These are phyloP conservation scores for Neocallimastix lanati DNA, from an alignment of 192 early-diverging fungal species.

Conservation along the genomic window DNA sequence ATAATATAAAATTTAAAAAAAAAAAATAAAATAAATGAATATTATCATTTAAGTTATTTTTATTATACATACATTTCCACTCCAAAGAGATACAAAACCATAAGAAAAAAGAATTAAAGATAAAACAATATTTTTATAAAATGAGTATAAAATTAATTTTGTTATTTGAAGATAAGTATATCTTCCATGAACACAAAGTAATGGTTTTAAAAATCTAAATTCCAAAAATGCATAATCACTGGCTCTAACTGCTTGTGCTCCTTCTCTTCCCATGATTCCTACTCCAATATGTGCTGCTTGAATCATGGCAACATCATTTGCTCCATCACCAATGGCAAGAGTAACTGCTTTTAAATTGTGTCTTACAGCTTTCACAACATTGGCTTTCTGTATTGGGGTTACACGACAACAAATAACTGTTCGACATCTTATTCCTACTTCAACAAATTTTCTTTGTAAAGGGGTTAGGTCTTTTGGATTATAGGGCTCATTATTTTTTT, in stretches of 20 bases:
- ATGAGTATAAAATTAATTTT: slow-evolving; percentile 21
- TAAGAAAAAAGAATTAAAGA: slow-evolving; percentile 26
- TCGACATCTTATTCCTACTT: neutral
- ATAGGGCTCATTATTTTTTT: neutral
- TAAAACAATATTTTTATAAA: slow-evolving; percentile 38
- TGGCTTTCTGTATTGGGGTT: slow-evolving; percentile 34
- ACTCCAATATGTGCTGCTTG: slow-evolving; percentile 17
- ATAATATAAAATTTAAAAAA: too few relatives aligned
- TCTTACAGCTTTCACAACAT: slow-evolving; percentile 12
- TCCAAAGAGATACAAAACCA: slow-evolving; percentile 24
- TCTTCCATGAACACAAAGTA: slow-evolving; percentile 31
- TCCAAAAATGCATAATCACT: slow-evolving; percentile 34
- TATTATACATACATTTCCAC: slow-evolving; percentile 21
- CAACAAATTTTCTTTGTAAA: neutral
- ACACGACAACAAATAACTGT: slow-evolving; percentile 29
- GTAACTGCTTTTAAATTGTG: slow-evolving; percentile 8
- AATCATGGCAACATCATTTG: slow-evolving; percentile 46
- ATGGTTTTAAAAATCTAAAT: slow-evolving; percentile 26
- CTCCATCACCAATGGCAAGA: slow-evolving; percentile 42
- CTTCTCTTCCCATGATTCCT: slow-evolving; percentile 37
- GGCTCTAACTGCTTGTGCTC: slow-evolving; percentile 33
- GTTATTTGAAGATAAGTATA: slow-evolving; percentile 18
- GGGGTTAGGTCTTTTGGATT: neutral
- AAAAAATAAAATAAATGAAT: too few relatives aligned
- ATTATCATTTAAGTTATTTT: too few relatives aligned